Conservation (phyloP, 1,284 basidiomycete species). For the Ceratobasidium theobromae region DNA sequence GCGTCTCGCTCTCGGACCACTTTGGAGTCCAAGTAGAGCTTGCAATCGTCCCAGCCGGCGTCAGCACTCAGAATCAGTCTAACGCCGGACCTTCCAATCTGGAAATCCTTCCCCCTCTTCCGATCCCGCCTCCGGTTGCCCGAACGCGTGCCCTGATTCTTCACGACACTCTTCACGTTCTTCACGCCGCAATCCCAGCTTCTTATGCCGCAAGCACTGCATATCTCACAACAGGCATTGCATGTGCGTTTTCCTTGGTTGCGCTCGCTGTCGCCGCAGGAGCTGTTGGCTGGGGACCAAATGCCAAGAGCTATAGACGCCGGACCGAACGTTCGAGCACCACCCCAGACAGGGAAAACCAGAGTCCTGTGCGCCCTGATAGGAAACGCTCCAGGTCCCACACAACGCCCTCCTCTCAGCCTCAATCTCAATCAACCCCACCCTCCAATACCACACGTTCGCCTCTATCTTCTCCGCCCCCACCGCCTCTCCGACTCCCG, state of each 20-base stretch:
- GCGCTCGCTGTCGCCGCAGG: constrained; percentile 26
- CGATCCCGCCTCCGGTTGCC: constrained; percentile 18
- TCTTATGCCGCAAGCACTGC: constrained; percentile 27
- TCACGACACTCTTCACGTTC: constrained; percentile 24
- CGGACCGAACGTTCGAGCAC: not conserved
- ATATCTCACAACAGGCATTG: constrained; percentile 26
- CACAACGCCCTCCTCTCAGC: constrained; percentile 17
- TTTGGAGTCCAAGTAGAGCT: constrained; percentile 88
- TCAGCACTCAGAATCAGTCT: not conserved
- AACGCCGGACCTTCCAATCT: not conserved
- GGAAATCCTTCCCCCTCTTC: constrained; percentile 13
- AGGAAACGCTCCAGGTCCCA: constrained; percentile 22
- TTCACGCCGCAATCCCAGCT: constrained; percentile 27
- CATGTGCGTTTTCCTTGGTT: constrained; percentile 25
- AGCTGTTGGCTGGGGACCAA: constrained; percentile 24
- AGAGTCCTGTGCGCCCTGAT: constrained; percentile 11
- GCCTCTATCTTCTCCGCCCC: not conserved
- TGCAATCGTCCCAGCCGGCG: constrained; percentile 46
- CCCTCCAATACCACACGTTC: not conserved
- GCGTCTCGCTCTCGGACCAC: constrained; percentile 93
- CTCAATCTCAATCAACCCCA: not conserved
- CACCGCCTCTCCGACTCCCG: constrained; percentile 22
- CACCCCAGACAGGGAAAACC: not conserved
- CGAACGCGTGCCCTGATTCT: constrained; percentile 19
- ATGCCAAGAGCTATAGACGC: not conserved